Base-by-base conservation (phyloP, 176 grass and related monocot species). In the Coix lacrymajobi region DNA sequence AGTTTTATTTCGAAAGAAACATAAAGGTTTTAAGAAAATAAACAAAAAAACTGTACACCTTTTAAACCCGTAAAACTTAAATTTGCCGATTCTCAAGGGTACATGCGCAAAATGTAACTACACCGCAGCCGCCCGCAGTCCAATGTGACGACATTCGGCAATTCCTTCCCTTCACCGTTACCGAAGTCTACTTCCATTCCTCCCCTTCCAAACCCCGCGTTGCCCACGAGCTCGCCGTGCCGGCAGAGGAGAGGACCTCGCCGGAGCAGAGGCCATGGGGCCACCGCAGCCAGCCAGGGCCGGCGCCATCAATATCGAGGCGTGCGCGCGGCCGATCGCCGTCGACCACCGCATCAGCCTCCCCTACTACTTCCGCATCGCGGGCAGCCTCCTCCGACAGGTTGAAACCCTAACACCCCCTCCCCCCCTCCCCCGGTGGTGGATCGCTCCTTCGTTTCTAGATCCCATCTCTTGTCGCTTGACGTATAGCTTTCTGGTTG, bases 321-420 rank as follows among this genome's bases (percentile, higher is more conserved):
- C 82, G 24, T 83, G 54, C 66, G 83, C 92, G 60, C 86, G 87
- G 69, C 91, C 89, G 75, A 92, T 99, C 83, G 80, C 82, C 81
- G 89, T 99, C 73, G 96, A 96, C 89, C 66, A 93, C 66, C 93
- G 96, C 77, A 93, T 99, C 85, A 84, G 89, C 62, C 91, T 99
- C 37, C 73, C 86, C 5, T 93, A 93, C 92, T 99, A 99, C 87
- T 99, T 93, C 80, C 96, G 96, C 63, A 96, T 96, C 87, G 93
- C 93, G 15, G 83, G 86, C 28, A 96, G 92, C 43, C 93, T 99
- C 65, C 89, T 99, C 78, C 88, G 90, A 34, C 96, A 99, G 96
- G 96, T 99, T 37, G 54, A 66, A 72, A 72, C 46, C 86, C 92
- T 87, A 79, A 14, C 28, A n/a, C n/a, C n/a, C n/a, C n/a, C n/a